phyloP scores from a whole-genome alignment of 306 rosid genomes.

The Ziziphus jujuba region DNA sequence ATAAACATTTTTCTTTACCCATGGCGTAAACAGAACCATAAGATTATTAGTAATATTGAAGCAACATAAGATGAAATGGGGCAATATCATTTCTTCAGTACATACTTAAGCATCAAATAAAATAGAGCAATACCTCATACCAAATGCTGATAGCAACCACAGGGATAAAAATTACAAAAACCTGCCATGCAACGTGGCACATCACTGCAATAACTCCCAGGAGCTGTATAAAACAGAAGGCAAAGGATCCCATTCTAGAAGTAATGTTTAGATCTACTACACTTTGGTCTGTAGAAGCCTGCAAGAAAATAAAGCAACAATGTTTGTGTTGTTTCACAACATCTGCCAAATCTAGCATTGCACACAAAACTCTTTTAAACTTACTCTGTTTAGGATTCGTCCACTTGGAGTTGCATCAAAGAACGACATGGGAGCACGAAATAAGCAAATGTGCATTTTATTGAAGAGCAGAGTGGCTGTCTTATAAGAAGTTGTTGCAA shows the following conservation, averaged over 20 bases:
- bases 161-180: conserved; percentile 19
- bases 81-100: neutral
- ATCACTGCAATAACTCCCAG: conserved; percentile 20
- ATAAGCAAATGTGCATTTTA: conserved; percentile 68
- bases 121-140: conserved; percentile 27
- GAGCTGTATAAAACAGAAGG: conserved; percentile 29
- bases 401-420: conserved; percentile 87
- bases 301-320: neutral
- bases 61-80: too few species aligned
- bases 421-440: conserved; percentile 78
- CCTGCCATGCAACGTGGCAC: conserved; percentile 36
- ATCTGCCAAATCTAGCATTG: neutral
- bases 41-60: too few species aligned
- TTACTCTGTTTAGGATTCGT: conserved; percentile 68
- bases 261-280: conserved; percentile 19
- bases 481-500: conserved; percentile 54
- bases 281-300: conserved; percentile 33
- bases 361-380: neutral
- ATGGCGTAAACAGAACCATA: too few species aligned
- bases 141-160: conserved; percentile 20
- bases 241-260: conserved; percentile 1
- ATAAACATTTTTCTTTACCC: too few species aligned
- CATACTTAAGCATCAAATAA: neutral
- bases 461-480: conserved; percentile 67
- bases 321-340: neutral